Base-by-base conservation (phyloP, 2,329 filamentous ascomycete species). In the Nemania sp. region DNA sequence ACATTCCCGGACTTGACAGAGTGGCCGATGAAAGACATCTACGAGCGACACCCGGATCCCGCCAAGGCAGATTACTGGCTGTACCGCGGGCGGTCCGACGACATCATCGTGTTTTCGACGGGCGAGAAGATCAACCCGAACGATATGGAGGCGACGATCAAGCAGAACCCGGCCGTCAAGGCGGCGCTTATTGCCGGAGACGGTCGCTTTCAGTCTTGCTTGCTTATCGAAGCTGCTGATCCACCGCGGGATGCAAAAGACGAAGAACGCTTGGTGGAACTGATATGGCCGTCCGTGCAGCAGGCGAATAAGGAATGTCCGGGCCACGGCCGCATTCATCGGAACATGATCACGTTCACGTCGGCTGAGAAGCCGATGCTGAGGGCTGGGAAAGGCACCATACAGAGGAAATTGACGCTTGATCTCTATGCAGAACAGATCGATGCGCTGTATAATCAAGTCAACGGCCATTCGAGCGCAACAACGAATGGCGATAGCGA, bases 101-200 rank as follows among this genome's bases (percentile, higher is more conserved):
- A 66, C 19, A 63, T 64, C 23, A 60, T 66, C 20, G 70, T 76
- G 3, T 71, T 76, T 26, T 69, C 70, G 0, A 73, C 65, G 1
- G 74, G 73, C 1, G 70, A 75, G 45, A 78, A 78, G 56, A 61
- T 77, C 7, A 76, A 77, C 39, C 74, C 76, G 0, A 42, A 70
- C 0, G 58, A 64, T 0, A 69, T 75, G 31, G 74, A 77, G 49
- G 56, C 45, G 5, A 65, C 61, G 2, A 63, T 77, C 3, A 44
- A 43, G 0, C 52, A 57, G 1, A 65, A 74, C 19, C 65, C 69
- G 0, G 44, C 37, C 0, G 57, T 76, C 8, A 68, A 51, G 2
- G 64, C 56, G 0, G 70, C 66, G 0, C 34, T 76, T 2, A 62
- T 77, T 8, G 59, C 64, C n/a, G 73, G 73, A 1, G 49, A 62